These are phyloP conservation scores for Cytospora leucostoma DNA, from an alignment of 2,329 filamentous ascomycete species.

Conservation along the genomic window DNA sequence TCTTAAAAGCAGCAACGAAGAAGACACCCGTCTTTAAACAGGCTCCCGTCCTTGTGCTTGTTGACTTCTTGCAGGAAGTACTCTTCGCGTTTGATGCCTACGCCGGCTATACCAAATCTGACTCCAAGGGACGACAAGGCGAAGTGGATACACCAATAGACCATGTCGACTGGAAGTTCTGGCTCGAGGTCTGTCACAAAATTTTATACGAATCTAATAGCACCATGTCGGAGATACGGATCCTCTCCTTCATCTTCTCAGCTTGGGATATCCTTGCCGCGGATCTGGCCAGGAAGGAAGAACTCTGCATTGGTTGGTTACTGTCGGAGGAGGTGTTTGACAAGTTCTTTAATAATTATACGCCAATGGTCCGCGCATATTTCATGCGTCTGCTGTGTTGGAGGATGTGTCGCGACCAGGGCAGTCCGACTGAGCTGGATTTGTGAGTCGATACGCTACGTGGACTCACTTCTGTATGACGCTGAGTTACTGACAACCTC, in stretches of 20 bases:
- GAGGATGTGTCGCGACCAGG: conserved; percentile 78
- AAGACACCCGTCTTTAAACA: conserved; percentile 80
- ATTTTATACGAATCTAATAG: conserved; percentile 78
- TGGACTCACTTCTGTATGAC: background rate
- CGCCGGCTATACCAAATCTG: conserved; percentile 38
- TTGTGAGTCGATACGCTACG: conserved; percentile 53
- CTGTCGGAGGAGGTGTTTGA: conserved; percentile 75
- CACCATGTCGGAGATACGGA: conserved; percentile 83
- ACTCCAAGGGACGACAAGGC: conserved; percentile 1
- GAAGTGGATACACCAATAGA: conserved; percentile 32
- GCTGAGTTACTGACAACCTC: conserved; percentile 31
- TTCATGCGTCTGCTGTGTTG: conserved; percentile 90
- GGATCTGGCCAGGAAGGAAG: conserved; percentile 66
- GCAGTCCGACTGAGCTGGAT: conserved; percentile 64
- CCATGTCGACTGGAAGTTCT: conserved; percentile 78
- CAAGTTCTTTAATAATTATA: conserved; percentile 89
- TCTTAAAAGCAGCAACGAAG: conserved; percentile 73
- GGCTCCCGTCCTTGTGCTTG: conserved; percentile 83
- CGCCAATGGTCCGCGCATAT: conserved; percentile 90
- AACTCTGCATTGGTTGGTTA: conserved; percentile 73
- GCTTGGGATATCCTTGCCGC: conserved; percentile 74
- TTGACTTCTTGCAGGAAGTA: conserved; percentile 85
- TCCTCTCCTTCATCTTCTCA: conserved; percentile 79
- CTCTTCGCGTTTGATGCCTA: conserved; percentile 62
- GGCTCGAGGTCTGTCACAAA: conserved; percentile 76